These are phyloP conservation scores for Fraxinus greggii DNA, from an alignment of 305 asterid species.

Conservation along the genomic window DNA sequence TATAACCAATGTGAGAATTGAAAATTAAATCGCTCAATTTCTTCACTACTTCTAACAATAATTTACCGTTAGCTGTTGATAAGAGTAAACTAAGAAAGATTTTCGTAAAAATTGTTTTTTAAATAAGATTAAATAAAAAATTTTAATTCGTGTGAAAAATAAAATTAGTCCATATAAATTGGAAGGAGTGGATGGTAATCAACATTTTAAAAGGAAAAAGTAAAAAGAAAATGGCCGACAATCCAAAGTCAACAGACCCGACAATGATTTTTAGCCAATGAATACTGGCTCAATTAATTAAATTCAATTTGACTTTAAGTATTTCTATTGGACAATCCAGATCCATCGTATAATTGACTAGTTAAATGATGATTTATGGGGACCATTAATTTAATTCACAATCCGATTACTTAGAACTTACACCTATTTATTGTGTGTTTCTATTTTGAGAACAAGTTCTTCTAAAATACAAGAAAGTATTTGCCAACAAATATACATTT, in stretches of 20 bases:
- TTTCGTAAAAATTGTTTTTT: too few species aligned
- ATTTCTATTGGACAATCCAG: neutral
- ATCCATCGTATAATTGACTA: neutral
- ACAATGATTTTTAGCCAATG: constrained; percentile 4
- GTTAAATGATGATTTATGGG: neutral
- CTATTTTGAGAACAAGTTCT: neutral
- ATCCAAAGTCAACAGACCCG: neutral
- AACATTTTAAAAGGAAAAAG: neutral
- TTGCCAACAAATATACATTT: neutral
- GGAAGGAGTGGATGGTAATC: too few species aligned
- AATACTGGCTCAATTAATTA: neutral
- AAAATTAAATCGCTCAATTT: too few species aligned
- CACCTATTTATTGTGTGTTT: neutral
- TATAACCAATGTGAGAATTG: too few species aligned
- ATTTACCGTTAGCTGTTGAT: too few species aligned
- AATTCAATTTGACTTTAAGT: neutral
- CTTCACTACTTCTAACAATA: too few species aligned
- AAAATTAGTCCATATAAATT: too few species aligned
- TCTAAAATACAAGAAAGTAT: neutral
- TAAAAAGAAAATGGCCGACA: neutral
- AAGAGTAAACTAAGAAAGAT: too few species aligned
- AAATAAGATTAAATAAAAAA: too few species aligned
- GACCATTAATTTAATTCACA: neutral
- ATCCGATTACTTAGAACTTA: neutral
- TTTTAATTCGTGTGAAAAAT: too few species aligned